Conservation (phyloP, 768 basidiomycete species). For the Lyophyllum atratum region DNA sequence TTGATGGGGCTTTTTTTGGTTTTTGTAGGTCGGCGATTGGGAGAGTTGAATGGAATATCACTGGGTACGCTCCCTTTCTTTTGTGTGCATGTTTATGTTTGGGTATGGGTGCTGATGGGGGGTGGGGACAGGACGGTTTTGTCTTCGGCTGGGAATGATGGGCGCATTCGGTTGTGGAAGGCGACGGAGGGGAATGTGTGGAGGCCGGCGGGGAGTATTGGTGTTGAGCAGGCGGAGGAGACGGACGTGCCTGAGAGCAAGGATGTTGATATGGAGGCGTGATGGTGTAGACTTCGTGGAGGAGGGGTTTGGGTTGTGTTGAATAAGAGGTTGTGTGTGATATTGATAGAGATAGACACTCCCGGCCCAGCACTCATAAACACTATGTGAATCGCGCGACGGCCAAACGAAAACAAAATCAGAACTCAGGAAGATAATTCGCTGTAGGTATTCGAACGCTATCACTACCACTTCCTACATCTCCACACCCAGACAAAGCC, state of each 20-base stretch:
- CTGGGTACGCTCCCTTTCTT: constrained; percentile 52
- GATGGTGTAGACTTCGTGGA: neutral
- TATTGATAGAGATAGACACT: too few species aligned
- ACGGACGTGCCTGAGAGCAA: constrained; percentile 30
- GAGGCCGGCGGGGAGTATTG: constrained; percentile 80
- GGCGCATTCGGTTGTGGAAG: constrained; percentile 84
- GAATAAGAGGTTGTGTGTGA: too few species aligned
- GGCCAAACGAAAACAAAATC: too few species aligned
- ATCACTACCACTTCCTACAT: too few species aligned
- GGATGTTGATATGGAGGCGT: constrained; percentile 46
- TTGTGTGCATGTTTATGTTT: neutral
- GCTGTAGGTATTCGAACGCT: too few species aligned
- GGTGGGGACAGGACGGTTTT: constrained; percentile 65
- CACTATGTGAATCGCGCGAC: too few species aligned
- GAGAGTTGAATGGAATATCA: constrained; percentile 94
- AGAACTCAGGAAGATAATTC: too few species aligned
- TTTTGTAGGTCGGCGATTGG: constrained; percentile 66
- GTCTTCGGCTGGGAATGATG: constrained; percentile 82
- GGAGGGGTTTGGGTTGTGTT: too few species aligned
- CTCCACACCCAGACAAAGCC: too few species aligned
- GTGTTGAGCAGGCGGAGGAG: constrained; percentile 70
- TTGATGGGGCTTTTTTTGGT: neutral
- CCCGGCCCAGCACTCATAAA: too few species aligned
- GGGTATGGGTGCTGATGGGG: constrained; percentile 1
- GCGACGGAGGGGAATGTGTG: constrained; percentile 82